Percentiles rank a stretch among this genome's conserved stretches.
These are phyloP conservation scores for Botrytis deweyae DNA, from an alignment of 2,329 filamentous ascomycete species.

Conservation along the genomic window DNA sequence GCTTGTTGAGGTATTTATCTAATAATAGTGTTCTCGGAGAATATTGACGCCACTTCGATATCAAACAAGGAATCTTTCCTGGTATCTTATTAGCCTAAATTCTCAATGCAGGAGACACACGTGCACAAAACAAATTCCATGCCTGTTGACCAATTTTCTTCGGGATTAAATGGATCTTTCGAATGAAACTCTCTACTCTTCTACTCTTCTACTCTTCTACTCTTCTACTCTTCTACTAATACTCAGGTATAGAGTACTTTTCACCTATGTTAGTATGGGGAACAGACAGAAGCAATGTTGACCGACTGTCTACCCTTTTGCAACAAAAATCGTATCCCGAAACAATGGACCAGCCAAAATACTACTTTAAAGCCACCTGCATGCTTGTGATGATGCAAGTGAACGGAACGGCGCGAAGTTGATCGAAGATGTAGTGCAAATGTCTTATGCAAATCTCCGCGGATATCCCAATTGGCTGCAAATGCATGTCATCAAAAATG, in stretches of 20 bases:
- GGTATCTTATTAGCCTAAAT: background rate
- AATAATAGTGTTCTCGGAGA: background rate
- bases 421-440: background rate
- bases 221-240: background rate
- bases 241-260: background rate
- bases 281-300: background rate
- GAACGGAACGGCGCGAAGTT: background rate
- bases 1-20: background rate
- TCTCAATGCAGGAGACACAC: background rate
- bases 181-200: background rate
- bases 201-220: background rate
- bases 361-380: background rate
- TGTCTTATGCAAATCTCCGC: background rate
- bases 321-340: background rate
- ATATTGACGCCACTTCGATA: background rate
- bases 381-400: slow-evolving; percentile 5
- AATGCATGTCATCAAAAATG: background rate
- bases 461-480: background rate
- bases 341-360: slow-evolving; percentile 3
- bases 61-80: background rate
- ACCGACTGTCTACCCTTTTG: background rate
- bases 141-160: background rate
- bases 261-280: background rate
- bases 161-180: background rate
- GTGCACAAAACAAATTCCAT: background rate